Evolutionary conservation across 345 rosid genomes (phyloP).

Genomic region (Laguncularia racemosa): DNA sequence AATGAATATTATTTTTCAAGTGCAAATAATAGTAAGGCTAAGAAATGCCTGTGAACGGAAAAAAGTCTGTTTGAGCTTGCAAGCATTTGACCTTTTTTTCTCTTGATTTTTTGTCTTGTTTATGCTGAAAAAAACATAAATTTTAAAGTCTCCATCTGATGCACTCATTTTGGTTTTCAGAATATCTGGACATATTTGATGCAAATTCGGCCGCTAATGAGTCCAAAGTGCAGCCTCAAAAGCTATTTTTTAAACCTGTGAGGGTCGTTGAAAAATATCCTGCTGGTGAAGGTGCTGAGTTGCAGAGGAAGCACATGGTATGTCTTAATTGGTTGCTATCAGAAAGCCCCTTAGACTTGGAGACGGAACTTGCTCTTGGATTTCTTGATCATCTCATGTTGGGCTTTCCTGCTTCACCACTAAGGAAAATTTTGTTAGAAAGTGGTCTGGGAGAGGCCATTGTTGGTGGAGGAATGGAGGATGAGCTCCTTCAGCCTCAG

Average conservation of each 20-base stretch:
- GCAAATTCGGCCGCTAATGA: slow-evolving; percentile 60
- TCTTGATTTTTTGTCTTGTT: not conserved
- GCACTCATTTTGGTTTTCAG: slow-evolving; percentile 29
- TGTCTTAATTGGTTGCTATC: slow-evolving; percentile 90
- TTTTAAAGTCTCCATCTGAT: not conserved
- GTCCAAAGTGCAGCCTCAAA: slow-evolving; percentile 52
- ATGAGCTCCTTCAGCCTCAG: slow-evolving; percentile 94
- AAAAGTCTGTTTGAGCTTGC: too few species aligned
- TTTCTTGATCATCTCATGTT: slow-evolving; percentile 91
- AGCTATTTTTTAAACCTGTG: slow-evolving; percentile 61
- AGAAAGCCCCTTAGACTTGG: slow-evolving; percentile 76
- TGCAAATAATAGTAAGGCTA: too few species aligned
- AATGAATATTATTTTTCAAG: too few species aligned
- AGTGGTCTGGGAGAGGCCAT: slow-evolving; percentile 97
- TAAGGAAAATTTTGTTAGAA: slow-evolving; percentile 84
- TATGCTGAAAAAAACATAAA: not conserved
- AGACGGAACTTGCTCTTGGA: slow-evolving; percentile 85
- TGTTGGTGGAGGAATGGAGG: slow-evolving; percentile 83
- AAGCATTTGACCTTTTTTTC: too few species aligned
- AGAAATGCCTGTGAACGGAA: too few species aligned
- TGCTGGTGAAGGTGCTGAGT: slow-evolving; percentile 71
- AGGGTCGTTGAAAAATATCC: slow-evolving; percentile 84
- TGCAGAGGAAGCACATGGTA: slow-evolving; percentile 87
- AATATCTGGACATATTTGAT: slow-evolving; percentile 73
- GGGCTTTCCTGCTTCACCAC: slow-evolving; percentile 96